Evolutionary conservation across 2,329 filamentous ascomycete genomes (phyloP).

Genomic region (Ceratocystiopsis sp.): DNA sequence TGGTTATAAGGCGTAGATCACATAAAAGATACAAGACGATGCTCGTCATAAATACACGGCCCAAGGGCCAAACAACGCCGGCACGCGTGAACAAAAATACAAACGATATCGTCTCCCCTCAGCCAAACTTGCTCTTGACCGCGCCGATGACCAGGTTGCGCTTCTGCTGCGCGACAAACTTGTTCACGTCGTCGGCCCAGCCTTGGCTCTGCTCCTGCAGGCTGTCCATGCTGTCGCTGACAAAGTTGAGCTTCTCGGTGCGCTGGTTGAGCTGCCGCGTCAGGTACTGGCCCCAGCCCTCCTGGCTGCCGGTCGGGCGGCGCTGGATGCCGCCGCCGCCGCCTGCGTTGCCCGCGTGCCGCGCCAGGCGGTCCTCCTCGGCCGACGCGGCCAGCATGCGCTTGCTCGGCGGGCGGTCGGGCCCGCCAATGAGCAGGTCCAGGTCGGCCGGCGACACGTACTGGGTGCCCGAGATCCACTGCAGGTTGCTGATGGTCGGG

Average conservation of each 20-base stretch:
- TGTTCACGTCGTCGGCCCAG: slow-evolving; percentile 78
- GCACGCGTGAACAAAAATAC: too few species aligned
- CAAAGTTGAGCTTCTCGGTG: slow-evolving; percentile 69
- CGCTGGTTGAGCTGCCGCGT: slow-evolving; percentile 75
- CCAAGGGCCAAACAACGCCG: too few species aligned
- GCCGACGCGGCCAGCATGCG: slow-evolving; percentile 69
- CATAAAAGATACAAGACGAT: too few species aligned
- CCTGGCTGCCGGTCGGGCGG: slow-evolving; percentile 18
- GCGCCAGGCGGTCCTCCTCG: slow-evolving; percentile 49
- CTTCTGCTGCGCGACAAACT: slow-evolving; percentile 79
- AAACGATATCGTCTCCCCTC: too few species aligned
- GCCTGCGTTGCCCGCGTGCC: slow-evolving; percentile 18
- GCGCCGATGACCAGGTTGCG: slow-evolving; percentile 60
- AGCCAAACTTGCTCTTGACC: slow-evolving; percentile 39
- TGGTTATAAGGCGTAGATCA: too few species aligned
- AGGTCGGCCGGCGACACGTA: slow-evolving; percentile 76
- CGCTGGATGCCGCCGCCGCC: slow-evolving; percentile 8
- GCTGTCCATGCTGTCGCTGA: slow-evolving; percentile 71
- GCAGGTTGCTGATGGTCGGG: slow-evolving; percentile 84
- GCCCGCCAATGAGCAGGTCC: slow-evolving; percentile 77
- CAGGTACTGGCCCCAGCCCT: slow-evolving; percentile 66
- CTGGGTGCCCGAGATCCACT: slow-evolving; percentile 94
- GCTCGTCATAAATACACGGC: too few species aligned
- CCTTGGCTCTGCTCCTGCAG: slow-evolving; percentile 64
- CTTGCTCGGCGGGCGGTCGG: slow-evolving; percentile 75